Evolutionary conservation across 495 filamentous ascomycete species (phyloP).

Genomic region (Penicillium argentinense): DNA sequence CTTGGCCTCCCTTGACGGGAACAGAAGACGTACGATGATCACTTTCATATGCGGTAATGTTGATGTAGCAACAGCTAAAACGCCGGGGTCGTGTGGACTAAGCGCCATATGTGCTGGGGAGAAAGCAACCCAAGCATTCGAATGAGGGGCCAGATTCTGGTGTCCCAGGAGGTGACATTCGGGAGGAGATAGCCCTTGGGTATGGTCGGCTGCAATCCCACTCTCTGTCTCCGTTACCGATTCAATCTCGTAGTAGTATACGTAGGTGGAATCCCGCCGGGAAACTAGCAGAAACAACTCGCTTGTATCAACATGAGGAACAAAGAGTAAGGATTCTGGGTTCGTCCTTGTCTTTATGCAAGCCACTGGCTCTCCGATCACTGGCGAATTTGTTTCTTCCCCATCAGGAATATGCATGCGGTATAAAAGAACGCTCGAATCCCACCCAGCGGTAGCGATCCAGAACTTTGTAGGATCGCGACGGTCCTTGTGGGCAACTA

Average conservation of each 20-base stretch:
- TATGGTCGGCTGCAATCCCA: neutral
- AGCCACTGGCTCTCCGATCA: slow-evolving; percentile 44
- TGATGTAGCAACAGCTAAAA: slow-evolving; percentile 64
- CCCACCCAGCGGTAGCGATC: slow-evolving; percentile 68
- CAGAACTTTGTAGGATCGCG: slow-evolving; percentile 23
- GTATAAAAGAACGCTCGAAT: slow-evolving; percentile 59
- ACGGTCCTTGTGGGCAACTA: slow-evolving; percentile 39
- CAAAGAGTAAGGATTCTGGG: slow-evolving; percentile 61
- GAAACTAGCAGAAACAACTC: slow-evolving; percentile 53
- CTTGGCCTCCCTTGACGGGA: slow-evolving; percentile 35
- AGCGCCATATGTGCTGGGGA: slow-evolving; percentile 59
- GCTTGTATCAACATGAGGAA: slow-evolving; percentile 45
- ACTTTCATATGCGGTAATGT: slow-evolving; percentile 66
- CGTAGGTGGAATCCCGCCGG: slow-evolving; percentile 59
- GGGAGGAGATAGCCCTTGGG: slow-evolving; percentile 1
- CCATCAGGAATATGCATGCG: slow-evolving; percentile 16
- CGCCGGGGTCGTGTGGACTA: slow-evolving; percentile 51
- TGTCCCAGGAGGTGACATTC: slow-evolving; percentile 46
- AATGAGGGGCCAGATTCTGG: slow-evolving; percentile 64
- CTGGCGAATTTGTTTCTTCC: slow-evolving; percentile 1
- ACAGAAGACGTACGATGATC: slow-evolving; percentile 59
- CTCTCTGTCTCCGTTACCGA: neutral
- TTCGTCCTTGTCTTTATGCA: slow-evolving; percentile 53
- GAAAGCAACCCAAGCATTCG: slow-evolving; percentile 65
- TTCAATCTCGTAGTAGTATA: slow-evolving; percentile 58